Conservation (phyloP, 192 early-diverging fungal species). For the Backusella parvicylindrica region DNA sequence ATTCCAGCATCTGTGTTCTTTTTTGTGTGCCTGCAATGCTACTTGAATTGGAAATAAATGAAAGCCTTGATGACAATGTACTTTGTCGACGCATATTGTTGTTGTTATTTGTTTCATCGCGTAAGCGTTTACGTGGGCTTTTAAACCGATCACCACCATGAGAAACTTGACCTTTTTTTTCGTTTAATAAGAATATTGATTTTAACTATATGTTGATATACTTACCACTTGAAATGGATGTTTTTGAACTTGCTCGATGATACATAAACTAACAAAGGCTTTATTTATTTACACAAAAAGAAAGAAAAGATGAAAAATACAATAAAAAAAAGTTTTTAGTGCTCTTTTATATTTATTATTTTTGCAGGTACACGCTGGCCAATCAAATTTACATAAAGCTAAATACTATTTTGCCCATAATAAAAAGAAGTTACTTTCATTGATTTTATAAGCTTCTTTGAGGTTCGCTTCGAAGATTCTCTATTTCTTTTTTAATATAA, state of each 20-base stretch:
- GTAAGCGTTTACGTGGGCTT: background rate
- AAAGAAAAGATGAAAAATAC: background rate
- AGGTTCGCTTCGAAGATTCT: too few relatives aligned
- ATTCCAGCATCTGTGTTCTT: background rate
- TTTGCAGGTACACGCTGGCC: too few relatives aligned
- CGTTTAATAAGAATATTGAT: background rate
- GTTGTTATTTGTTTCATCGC: background rate
- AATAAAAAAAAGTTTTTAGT: background rate
- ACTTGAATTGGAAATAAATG: background rate
- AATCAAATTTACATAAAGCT: too few relatives aligned
- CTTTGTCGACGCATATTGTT: background rate
- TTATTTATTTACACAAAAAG: background rate
- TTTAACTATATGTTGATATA: background rate
- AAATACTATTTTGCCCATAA: too few relatives aligned
- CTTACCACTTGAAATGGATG: background rate
- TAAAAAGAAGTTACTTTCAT: too few relatives aligned
- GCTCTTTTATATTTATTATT: too few relatives aligned
- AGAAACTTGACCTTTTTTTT: background rate
- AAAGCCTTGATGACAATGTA: background rate
- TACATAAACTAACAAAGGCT: background rate
- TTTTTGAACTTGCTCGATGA: background rate
- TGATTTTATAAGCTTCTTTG: too few relatives aligned
- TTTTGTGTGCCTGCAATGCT: background rate
- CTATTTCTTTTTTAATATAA: too few relatives aligned
- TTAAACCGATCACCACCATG: background rate